These are phyloP conservation scores for Alternaria panax DNA, from an alignment of 2,329 filamentous ascomycete species.

Conservation along the genomic window DNA sequence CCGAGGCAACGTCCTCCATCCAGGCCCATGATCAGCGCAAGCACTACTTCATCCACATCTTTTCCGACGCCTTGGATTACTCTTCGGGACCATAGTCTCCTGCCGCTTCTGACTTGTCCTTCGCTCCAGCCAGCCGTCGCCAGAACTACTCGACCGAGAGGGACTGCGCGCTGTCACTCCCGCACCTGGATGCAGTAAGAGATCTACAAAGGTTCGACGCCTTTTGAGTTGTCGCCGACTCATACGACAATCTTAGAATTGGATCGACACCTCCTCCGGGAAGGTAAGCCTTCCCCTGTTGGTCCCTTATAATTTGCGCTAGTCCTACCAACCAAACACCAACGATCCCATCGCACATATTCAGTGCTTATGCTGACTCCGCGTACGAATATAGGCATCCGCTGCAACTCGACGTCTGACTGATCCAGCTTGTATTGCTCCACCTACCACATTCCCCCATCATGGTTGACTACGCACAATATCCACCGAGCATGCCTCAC, in stretches of 20 bases:
- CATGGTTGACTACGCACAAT: constrained; percentile 49
- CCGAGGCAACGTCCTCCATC: constrained; percentile 36
- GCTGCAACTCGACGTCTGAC: constrained; percentile 24
- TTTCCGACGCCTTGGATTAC: constrained; percentile 18
- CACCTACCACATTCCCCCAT: constrained; percentile 20
- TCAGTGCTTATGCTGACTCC: constrained; percentile 42
- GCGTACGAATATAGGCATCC: constrained; percentile 24
- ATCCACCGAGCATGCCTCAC: constrained; percentile 42
- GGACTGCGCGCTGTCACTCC: constrained; percentile 35
- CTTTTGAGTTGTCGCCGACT: constrained; percentile 36
- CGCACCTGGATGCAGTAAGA: constrained; percentile 28
- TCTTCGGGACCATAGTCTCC: constrained; percentile 14
- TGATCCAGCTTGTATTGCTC: constrained; percentile 11
- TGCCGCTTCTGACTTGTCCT: constrained; percentile 30
- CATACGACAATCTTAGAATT: constrained; percentile 36
- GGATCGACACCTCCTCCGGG: constrained; percentile 33
- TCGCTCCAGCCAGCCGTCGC: constrained; percentile 40
- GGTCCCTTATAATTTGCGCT: constrained; percentile 31
- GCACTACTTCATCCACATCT: constrained; percentile 30
- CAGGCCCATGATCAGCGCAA: constrained; percentile 47
- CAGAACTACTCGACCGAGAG: constrained; percentile 24
- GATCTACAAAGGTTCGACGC: constrained; percentile 35
- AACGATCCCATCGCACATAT: constrained; percentile 17
- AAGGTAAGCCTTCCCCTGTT: constrained; percentile 47
- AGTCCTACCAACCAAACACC: constrained; percentile 28